Base-by-base conservation (phyloP, 768 basidiomycete genomes). In the Boletus insuetus region DNA sequence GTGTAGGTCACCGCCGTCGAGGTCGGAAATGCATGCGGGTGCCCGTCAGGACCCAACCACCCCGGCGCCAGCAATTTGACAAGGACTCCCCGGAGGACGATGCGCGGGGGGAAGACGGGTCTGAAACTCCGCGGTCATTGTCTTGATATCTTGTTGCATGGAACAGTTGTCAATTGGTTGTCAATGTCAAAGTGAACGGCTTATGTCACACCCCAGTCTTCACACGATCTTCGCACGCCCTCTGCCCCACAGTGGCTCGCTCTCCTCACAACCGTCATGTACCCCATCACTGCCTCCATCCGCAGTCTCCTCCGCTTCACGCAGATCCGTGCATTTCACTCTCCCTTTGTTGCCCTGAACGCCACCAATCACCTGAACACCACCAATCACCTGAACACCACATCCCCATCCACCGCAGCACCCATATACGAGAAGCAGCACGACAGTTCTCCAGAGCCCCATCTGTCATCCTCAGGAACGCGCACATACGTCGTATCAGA, bases 401-500 rank as follows among this genome's bases (percentile, higher is more conserved):
- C 13, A 8, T 3, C 38, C 38, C 11, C 71, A 13, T 62, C 74
- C 49, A 64, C 73, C 19, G 35, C 69, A 47, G 51, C 70, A 16
- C 51, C 62, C 17, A 62, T 75, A 12, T 86, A 89, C 70, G 85
- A 88, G 68, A 89, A 88, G 67, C 79, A 86, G 62, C 44, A 72
- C 53, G 82, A 86, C 61, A 68, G 69, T 59, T 74, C 78, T 22
- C 64, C 78, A 34, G 83, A 86, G 62, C 79, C 82, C 1, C 66
- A 75, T 55, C 44, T 72, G 20, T 69, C 78, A 2, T 70, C 69
- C 37, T 67, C 73, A 35, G 83, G 82, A 34, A 76, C 78, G 31
- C 83, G 78, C 54, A 85, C 84, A 34, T 86, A 89, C 63, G 85
- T 89, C 58, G 87, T 89, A 58, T 87, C 85, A 32, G 78, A 86